Evolutionary conservation across 768 basidiomycete species (phyloP), one percentile per base, ranked within the genome.

Genomic region (Sutorius australiensis): DNA sequence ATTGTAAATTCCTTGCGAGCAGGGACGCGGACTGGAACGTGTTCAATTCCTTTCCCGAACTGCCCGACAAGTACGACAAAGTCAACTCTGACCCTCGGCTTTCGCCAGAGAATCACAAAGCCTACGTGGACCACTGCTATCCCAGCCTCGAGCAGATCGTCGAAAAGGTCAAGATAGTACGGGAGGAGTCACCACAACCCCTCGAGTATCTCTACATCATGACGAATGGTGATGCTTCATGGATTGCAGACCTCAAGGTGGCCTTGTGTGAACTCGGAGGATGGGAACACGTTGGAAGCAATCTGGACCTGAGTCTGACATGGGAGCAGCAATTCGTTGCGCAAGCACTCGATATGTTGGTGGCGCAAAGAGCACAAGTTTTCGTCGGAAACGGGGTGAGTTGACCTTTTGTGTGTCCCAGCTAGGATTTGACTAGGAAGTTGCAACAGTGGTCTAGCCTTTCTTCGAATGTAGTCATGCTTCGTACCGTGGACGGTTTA

Each of bases 361-460:
- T 80, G 37, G 77, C 74, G 2, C 63, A 72, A 53, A 65, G 68
- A 48, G 77, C 77, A 6, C 76, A 79, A 49, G 69, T 74, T 24
- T 76, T 81, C 60, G 65, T 80, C 34, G 80, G 79, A 7, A 81
- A 81, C 43, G 80, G 80, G 62, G 77, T 77, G 51, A 60, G 77
- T 64, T 6, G 8, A 42, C 12, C n/a, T 9, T 50, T 44, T 3
- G 8, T 31, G 19, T 4, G n/a, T 31, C 17, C 3, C 10, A 16
- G 40, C 19, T 34, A 33, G 14, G 10, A 39, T 47, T 42, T 56
- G 40, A 57, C 50, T 30, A 9, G n/a, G 10, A 19, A 13, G 19
- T 42, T n/a, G 11, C 21, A 17, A 41, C 49, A 75, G 73, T 75
- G 71, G 61, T 75, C 73, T 19, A 73, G 73, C 21, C 55, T 74